Conservation (phyloP, 2,329 filamentous ascomycete species). For the Paecilomyces fulvus region DNA sequence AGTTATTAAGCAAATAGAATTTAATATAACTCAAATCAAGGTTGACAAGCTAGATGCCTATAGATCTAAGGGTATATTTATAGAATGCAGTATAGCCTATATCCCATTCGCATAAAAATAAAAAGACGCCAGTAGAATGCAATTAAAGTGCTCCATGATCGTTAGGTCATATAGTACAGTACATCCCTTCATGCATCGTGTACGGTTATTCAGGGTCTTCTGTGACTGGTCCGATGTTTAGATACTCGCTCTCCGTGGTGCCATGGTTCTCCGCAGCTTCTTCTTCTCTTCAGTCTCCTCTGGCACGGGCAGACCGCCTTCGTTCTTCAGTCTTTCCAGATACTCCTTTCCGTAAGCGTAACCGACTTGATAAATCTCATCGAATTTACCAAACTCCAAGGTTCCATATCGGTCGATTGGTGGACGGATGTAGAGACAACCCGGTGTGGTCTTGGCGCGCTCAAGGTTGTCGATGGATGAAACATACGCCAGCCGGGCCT, state of each 20-base stretch:
- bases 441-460: slow-evolving; percentile 79
- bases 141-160: not conserved
- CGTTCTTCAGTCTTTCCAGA: slow-evolving; percentile 64
- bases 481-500: slow-evolving; percentile 89
- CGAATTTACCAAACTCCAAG: slow-evolving; percentile 92
- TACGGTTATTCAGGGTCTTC: not conserved
- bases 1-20: no score
- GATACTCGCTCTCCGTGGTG: slow-evolving; percentile 69
- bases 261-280: slow-evolving; percentile 68
- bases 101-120: not conserved
- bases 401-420: slow-evolving; percentile 91
- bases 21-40: no score
- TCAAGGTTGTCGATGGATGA: slow-evolving; percentile 91
- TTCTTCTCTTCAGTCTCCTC: slow-evolving; percentile 71
- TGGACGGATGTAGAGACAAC: slow-evolving; percentile 93
- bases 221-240: slow-evolving; percentile 23
- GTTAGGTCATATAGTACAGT: not conserved
- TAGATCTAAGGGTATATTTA: not conserved
- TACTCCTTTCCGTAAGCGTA: slow-evolving; percentile 80
- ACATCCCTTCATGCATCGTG: not conserved
- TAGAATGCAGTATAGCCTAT: not conserved
- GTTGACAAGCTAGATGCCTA: not conserved
- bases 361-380: slow-evolving; percentile 88
- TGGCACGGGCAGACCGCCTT: slow-evolving; percentile 63
- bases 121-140: not conserved